Percentiles rank a stretch among this genome's conserved stretches.
These are phyloP conservation scores for Pontederia crassipes DNA, from an alignment of 176 grass and related monocot species.

Conservation along the genomic window DNA sequence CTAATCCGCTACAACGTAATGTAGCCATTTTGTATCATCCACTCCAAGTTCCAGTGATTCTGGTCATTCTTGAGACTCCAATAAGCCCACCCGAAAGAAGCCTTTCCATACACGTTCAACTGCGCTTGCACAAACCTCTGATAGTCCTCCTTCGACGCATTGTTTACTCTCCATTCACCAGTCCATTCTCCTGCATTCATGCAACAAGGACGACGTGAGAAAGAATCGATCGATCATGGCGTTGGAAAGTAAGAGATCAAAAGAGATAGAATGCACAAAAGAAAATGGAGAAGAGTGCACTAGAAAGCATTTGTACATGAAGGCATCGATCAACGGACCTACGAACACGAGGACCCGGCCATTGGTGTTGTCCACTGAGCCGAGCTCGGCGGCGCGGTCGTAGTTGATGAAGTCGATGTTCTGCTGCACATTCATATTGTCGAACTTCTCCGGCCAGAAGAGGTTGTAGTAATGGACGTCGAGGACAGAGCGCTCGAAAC, in stretches of 20 bases:
- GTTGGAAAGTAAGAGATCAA: background rate
- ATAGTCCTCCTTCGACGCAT: constrained; percentile 8
- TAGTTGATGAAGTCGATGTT: constrained; percentile 40
- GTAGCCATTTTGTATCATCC: constrained; percentile 69
- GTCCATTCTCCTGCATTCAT: constrained; percentile 32
- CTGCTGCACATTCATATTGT: constrained; percentile 29
- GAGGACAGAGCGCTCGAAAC: constrained; percentile 20
- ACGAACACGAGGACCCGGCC: constrained; percentile 46
- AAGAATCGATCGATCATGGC: too few species aligned
- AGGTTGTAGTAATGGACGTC: constrained; percentile 57
- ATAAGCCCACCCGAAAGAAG: constrained; percentile 60
- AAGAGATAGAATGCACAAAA: too few species aligned
- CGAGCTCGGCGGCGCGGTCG: constrained; percentile 13
- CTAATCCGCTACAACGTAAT: constrained; percentile 8
- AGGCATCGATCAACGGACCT: constrained; percentile 17
- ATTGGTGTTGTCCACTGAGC: constrained; percentile 5
- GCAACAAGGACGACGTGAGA: background rate
- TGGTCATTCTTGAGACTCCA: constrained; percentile 47
- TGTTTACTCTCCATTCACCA: constrained; percentile 1
- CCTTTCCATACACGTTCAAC: constrained; percentile 31
- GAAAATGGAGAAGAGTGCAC: too few species aligned
- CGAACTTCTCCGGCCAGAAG: constrained; percentile 17
- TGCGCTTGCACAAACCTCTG: constrained; percentile 26
- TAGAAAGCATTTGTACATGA: background rate
- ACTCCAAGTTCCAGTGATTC: constrained; percentile 47